Evolutionary conservation across 177 flowering plant genomes (phyloP).

Genomic region (Vitis hybrid): DNA sequence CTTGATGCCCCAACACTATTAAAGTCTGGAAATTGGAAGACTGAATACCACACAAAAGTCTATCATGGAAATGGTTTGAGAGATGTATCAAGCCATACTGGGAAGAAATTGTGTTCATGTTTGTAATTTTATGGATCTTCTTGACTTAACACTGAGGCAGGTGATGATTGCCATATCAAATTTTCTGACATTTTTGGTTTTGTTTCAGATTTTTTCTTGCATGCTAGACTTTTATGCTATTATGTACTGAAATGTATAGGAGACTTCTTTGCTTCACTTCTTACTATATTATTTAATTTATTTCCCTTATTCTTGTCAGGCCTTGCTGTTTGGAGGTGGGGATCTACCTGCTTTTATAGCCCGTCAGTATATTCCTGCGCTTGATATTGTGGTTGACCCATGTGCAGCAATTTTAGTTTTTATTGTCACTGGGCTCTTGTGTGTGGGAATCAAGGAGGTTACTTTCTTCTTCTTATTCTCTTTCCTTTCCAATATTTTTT

Average conservation of each 20-base stretch:
- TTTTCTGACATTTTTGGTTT: not conserved
- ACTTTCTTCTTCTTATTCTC: not conserved
- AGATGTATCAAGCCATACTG: not conserved
- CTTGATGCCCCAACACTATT: not conserved
- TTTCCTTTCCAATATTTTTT: not conserved
- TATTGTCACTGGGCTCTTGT: constrained; percentile 74
- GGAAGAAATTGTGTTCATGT: not conserved
- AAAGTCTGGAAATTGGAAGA: not conserved
- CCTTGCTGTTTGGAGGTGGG: constrained; percentile 80
- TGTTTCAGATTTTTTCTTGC: not conserved
- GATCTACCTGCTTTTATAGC: constrained; percentile 72
- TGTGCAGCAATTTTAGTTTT: constrained; percentile 87
- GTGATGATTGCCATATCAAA: not conserved
- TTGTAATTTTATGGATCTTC: not conserved
- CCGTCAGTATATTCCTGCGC: constrained; percentile 67
- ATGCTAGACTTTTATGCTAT: not conserved
- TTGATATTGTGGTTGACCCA: constrained; percentile 84
- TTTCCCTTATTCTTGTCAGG: constrained; percentile 38
- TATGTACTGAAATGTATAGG: not conserved
- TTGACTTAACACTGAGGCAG: too few species aligned
- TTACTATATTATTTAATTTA: not conserved
- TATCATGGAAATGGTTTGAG: not conserved
- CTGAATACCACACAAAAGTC: not conserved
- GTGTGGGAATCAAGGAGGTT: constrained; percentile 97
- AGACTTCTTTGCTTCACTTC: not conserved